Base-by-base conservation (phyloP, 2,329 filamentous ascomycete genomes). In the Colletotrichum sp. region DNA sequence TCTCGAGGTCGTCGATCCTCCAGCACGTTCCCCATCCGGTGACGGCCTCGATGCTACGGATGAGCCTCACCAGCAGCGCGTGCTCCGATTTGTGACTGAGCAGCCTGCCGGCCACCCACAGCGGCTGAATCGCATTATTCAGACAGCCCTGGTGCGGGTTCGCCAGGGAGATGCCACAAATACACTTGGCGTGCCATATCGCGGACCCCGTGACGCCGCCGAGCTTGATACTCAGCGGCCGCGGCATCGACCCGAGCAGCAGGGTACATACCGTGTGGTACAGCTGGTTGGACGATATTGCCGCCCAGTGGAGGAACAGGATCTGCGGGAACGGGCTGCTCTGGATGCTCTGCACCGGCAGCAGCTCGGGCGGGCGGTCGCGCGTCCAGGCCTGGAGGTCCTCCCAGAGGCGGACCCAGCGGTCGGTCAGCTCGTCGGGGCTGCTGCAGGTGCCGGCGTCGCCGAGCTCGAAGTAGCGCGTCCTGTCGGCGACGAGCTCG, bases 81-180 rank as follows among this genome's bases (percentile, higher is more conserved):
- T 87, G 86, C 75, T 89, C 86, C 6, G 83, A 82, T 34, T 82
- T 83, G 80, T 92, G 90, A 70, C 87, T 91, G 56, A 92, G 84
- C 1, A 91, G 80, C 43, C 86, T 84, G 0, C 89, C 90, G 1
- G 90, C 90, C 15, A 92, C 84, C 87, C 88, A 91, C 1, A 91
- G 82, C 1, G 90, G 90, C 76, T 91, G 90, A 6, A 91, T 89
- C 5, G 89, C 88, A 78, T 92, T 91, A 76, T 89, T 91, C 39
- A 91, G 78, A 76, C 88, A 90, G 4, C 89, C 90, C 13, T 88
- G 85, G 72, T 92, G 89, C 6, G 87, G 87, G 73, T 92, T 92
- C 4, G 89, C 86, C 15, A 89, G 78, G 1, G 89, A 90, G 27
- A 91, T 91, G 4, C 89, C 90, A 72, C 89, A 91, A 36, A 91